phyloP scores from a whole-genome alignment of 371 early-diverging fungal species.

The Funneliformis caledonium region DNA sequence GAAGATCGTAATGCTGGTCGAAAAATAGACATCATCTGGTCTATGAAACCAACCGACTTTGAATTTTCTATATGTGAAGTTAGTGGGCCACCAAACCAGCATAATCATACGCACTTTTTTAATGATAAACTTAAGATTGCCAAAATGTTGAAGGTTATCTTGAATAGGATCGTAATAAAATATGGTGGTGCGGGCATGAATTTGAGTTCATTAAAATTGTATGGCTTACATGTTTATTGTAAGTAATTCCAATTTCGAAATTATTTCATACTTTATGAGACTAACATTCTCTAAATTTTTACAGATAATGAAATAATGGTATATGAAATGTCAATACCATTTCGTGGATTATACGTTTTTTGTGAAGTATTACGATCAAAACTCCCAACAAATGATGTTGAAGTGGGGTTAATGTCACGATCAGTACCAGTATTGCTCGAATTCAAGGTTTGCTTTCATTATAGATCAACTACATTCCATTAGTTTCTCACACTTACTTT shows the following conservation, averaged over 20 bases:
- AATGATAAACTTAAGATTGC: not conserved
- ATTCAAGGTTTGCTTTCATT: slow-evolving; percentile 14
- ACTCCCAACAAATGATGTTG: not conserved
- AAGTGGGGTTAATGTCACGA: not conserved
- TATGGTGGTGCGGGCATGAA: not conserved
- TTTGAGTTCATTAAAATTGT: slow-evolving; percentile 2
- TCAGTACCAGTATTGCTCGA: not conserved
- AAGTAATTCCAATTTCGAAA: slow-evolving; percentile 8
- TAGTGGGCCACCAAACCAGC: not conserved
- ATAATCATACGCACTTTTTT: not conserved
- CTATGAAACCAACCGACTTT: not conserved
- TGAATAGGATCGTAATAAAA: not conserved
- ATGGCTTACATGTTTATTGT: slow-evolving; percentile 22
- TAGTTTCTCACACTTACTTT: too few species aligned
- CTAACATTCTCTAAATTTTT: slow-evolving; percentile 19
- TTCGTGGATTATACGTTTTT: slow-evolving; percentile 7
- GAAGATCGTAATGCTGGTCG: not conserved
- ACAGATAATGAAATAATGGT: slow-evolving; percentile 28
- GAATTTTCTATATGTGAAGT: slow-evolving; percentile 6
- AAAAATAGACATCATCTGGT: slow-evolving; percentile 9
- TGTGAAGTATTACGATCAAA: slow-evolving; percentile 1
- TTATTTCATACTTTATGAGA: not conserved
- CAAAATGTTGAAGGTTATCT: not conserved
- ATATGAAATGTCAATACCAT: not conserved
- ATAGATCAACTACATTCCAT: not conserved